Conservation (phyloP, 495 filamentous ascomycete species). For the Cercophora sp. region DNA sequence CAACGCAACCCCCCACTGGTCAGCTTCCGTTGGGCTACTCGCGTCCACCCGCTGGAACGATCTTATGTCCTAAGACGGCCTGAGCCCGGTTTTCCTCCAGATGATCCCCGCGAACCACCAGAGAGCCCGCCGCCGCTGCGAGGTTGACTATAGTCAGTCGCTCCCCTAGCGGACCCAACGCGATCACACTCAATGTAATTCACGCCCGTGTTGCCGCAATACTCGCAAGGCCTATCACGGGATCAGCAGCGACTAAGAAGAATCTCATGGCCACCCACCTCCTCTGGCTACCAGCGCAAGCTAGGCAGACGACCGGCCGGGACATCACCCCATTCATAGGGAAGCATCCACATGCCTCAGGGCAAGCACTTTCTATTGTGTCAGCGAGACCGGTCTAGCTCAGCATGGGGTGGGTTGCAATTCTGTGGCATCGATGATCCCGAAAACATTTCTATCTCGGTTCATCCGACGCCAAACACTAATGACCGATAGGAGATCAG, state of each 20-base stretch:
- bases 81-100: too few species aligned
- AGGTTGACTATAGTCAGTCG: neutral
- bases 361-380: neutral
- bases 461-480: too few species aligned
- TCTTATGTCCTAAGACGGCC: too few species aligned
- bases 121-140: neutral
- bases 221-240: neutral
- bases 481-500: too few species aligned
- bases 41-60: too few species aligned
- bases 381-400: neutral
- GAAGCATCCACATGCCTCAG: conserved; percentile 5
- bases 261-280: neutral
- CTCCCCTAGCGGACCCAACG: too few species aligned
- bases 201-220: neutral
- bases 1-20: too few species aligned
- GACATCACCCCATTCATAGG: neutral
- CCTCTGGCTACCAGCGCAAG: neutral
- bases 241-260: too few species aligned
- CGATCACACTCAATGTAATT: conserved; percentile 2
- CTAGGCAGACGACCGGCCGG: neutral
- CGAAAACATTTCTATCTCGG: too few species aligned
- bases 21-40: too few species aligned
- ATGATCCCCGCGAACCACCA: too few species aligned
- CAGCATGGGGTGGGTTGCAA: neutral
- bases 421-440: too few species aligned